Conservation (phyloP, 2,329 filamentous ascomycete genomes). For the Sporothrix globosa region DNA sequence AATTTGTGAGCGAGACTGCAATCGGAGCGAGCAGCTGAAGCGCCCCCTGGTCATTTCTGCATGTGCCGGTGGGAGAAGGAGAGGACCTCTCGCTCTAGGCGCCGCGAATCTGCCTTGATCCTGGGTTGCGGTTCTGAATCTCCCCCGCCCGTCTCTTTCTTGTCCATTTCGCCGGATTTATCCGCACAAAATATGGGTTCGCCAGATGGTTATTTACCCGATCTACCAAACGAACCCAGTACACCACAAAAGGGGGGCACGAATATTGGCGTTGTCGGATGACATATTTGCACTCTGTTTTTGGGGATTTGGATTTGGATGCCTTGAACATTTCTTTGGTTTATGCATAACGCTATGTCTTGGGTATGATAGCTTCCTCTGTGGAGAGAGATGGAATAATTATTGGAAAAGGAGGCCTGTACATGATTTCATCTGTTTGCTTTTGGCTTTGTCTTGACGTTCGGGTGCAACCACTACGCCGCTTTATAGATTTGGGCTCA, state of each 20-base stretch:
- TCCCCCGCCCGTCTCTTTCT: neutral
- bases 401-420: neutral
- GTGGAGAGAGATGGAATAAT: neutral
- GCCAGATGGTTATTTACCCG: neutral
- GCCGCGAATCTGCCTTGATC: neutral
- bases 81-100: neutral
- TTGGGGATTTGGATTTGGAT: neutral
- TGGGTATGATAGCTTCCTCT: neutral
- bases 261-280: neutral
- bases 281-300: neutral
- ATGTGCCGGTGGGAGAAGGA: neutral
- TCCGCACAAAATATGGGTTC: neutral
- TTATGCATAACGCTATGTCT: slow-evolving; percentile 2
- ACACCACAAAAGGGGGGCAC: neutral
- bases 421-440: neutral
- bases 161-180: slow-evolving; percentile 17
- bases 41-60: neutral
- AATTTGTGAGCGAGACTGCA: neutral
- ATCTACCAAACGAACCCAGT: slow-evolving; percentile 7
- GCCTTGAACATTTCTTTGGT: neutral
- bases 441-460: neutral
- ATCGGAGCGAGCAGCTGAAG: too few relatives aligned
- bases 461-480: neutral
- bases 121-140: slow-evolving; percentile 14
- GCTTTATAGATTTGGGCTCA: neutral